phyloP scores from a whole-genome alignment of 306 rosid species.

The Cercis canadensis region DNA sequence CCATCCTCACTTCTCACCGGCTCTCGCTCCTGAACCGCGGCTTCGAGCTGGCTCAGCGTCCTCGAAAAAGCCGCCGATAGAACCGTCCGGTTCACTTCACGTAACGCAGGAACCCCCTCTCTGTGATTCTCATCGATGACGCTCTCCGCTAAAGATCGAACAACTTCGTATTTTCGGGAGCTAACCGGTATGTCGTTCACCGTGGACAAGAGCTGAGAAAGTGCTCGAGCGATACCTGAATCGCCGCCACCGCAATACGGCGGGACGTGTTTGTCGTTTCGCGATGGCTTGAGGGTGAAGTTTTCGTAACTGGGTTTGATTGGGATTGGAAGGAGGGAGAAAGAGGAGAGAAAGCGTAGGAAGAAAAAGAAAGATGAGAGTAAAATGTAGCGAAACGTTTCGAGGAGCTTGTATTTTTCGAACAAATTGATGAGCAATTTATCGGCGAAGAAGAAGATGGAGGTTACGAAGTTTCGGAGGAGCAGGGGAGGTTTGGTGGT shows the following conservation, averaged over 20 bases:
- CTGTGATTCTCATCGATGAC: conserved; percentile 59
- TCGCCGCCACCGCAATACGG: conserved; percentile 25
- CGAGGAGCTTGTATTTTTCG: conserved; percentile 48
- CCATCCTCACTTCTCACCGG: not conserved
- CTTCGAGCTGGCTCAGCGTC: conserved; percentile 57
- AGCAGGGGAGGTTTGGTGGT: conserved; percentile 50
- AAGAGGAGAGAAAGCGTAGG: conserved; percentile 58
- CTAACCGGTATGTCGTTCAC: conserved; percentile 67
- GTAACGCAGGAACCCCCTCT: conserved; percentile 51
- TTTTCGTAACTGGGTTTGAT: not conserved
- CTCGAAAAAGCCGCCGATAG: conserved; percentile 60
- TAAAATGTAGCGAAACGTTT: conserved; percentile 51
- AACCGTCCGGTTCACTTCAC: conserved; percentile 61
- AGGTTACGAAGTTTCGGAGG: conserved; percentile 46
- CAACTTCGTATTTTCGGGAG: conserved; percentile 76
- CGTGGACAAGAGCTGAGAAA: conserved; percentile 64
- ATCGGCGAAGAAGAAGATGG: conserved; percentile 49
- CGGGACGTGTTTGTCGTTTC: not conserved
- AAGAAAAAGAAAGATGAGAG: conserved; percentile 49
- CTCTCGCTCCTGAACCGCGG: conserved; percentile 31
- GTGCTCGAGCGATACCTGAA: conserved; percentile 67
- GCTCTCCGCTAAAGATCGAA: conserved; percentile 70
- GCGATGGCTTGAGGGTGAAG: not conserved
- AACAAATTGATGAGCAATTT: conserved; percentile 42
- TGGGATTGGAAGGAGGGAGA: conserved; percentile 29